phyloP scores from a whole-genome alignment of 495 filamentous ascomycete species.

The Geoglossum glabrum region DNA sequence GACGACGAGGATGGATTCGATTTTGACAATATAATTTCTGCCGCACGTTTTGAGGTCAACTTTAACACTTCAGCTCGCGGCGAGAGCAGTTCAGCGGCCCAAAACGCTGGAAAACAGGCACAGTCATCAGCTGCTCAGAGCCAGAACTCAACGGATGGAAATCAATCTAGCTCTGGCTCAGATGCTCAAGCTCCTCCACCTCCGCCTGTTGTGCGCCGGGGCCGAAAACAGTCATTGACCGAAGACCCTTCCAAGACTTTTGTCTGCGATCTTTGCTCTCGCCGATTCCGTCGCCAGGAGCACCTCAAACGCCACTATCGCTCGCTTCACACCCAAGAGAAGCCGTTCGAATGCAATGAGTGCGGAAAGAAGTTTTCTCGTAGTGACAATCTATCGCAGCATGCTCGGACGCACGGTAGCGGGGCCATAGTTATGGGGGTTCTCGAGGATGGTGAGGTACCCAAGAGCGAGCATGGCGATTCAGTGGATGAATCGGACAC shows the following conservation, averaged over 20 bases:
- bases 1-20: neutral
- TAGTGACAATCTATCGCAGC: constrained; percentile 91
- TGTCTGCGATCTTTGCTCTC: constrained; percentile 83
- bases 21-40: neutral
- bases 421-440: constrained; percentile 80
- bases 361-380: constrained; percentile 99
- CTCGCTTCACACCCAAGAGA: constrained; percentile 93
- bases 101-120: constrained; percentile 19
- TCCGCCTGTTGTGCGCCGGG: constrained; percentile 68
- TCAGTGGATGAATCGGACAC: constrained; percentile 37
- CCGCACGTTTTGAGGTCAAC: neutral
- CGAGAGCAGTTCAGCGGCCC: constrained; percentile 8
- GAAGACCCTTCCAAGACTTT: constrained; percentile 98
- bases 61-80: constrained; percentile 5
- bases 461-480: constrained; percentile 21
- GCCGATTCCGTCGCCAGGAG: constrained; percentile 95
- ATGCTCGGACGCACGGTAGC: constrained; percentile 80
- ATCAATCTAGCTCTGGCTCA: constrained; percentile 3
- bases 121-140: constrained; percentile 20
- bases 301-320: constrained; percentile 98
- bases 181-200: constrained; percentile 18
- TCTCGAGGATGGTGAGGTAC: constrained; percentile 42
- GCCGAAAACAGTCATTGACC: constrained; percentile 94
- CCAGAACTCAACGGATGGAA: constrained; percentile 18
- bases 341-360: constrained; percentile 92